Conservation (phyloP, 176 grass and related monocot species). For the Bromus sterilis region DNA sequence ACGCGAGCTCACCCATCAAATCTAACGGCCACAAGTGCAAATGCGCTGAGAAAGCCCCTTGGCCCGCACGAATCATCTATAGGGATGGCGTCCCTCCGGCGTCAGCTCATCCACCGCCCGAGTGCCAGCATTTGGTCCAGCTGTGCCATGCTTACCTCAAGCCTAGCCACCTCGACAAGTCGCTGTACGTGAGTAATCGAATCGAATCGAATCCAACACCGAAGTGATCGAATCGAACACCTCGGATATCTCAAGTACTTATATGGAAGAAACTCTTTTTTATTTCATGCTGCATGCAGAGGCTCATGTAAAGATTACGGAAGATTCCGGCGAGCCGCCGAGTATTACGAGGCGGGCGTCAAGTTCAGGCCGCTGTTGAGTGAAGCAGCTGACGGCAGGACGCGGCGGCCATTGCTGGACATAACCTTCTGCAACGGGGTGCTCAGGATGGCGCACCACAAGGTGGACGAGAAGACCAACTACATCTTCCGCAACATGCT, state of each 20-base stretch:
- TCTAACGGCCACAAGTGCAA: too few relatives aligned
- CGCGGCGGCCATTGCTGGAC: neutral
- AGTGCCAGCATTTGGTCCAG: neutral
- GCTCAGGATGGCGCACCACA: neutral
- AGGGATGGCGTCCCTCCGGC: neutral
- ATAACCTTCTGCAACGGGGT: neutral
- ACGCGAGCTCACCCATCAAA: too few relatives aligned
- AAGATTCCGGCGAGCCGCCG: neutral
- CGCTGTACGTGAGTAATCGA: too few relatives aligned
- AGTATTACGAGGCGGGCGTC: conserved; percentile 17
- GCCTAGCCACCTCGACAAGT: neutral
- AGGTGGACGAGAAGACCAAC: neutral
- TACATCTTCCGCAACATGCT: conserved; percentile 2
- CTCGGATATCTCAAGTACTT: too few relatives aligned
- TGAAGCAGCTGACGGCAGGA: neutral
- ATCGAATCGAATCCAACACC: too few relatives aligned
- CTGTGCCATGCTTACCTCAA: conserved; percentile 8
- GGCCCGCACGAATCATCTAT: too few relatives aligned
- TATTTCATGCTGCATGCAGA: neutral
- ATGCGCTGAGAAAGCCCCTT: too few relatives aligned
- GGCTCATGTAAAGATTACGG: neutral
- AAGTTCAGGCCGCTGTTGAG: neutral
- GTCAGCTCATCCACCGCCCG: neutral
- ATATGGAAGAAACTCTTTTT: too few relatives aligned
- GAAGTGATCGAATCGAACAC: too few relatives aligned